Conservation (phyloP, 805 yeast genomes). For the Sugiyamaella boreocaroliniensis region DNA sequence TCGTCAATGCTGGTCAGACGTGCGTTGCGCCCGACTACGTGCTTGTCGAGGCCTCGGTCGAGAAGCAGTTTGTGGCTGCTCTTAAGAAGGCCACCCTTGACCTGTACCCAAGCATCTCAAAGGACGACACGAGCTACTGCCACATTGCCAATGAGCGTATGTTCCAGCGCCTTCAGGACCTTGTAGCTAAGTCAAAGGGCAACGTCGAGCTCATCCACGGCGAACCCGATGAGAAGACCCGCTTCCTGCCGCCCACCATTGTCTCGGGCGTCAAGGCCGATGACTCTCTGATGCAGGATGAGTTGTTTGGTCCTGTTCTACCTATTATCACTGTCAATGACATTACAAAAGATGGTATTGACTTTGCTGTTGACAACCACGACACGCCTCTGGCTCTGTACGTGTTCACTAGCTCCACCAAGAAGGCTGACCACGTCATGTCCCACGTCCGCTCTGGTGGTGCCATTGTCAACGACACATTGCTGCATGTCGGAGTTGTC, state of each 20-base stretch:
- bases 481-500: constrained; percentile 61
- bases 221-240: constrained; percentile 11
- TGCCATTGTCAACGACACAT: constrained; percentile 58
- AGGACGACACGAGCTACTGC: constrained; percentile 41
- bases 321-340: constrained; percentile 56
- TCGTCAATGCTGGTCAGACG: constrained; percentile 79
- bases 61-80: constrained; percentile 43
- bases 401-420: constrained; percentile 47
- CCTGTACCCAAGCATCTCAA: constrained; percentile 32
- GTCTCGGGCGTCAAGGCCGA: constrained; percentile 54
- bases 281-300: constrained; percentile 68
- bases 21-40: constrained; percentile 87
- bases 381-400: constrained; percentile 82
- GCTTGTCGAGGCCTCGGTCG: constrained; percentile 53
- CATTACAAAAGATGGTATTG: constrained; percentile 22
- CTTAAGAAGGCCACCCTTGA: constrained; percentile 38
- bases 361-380: constrained; percentile 39
- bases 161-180: constrained; percentile 31
- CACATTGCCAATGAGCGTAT: constrained; percentile 54
- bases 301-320: constrained; percentile 78
- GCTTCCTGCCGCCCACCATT: constrained; percentile 65
- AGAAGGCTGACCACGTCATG: constrained; percentile 45
- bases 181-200: constrained; percentile 42
- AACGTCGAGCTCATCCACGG: constrained; percentile 39
- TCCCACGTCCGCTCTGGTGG: constrained; percentile 64